These are phyloP conservation scores for Farysia itapuensis DNA, from an alignment of 1,284 basidiomycete genomes.

Conservation along the genomic window DNA sequence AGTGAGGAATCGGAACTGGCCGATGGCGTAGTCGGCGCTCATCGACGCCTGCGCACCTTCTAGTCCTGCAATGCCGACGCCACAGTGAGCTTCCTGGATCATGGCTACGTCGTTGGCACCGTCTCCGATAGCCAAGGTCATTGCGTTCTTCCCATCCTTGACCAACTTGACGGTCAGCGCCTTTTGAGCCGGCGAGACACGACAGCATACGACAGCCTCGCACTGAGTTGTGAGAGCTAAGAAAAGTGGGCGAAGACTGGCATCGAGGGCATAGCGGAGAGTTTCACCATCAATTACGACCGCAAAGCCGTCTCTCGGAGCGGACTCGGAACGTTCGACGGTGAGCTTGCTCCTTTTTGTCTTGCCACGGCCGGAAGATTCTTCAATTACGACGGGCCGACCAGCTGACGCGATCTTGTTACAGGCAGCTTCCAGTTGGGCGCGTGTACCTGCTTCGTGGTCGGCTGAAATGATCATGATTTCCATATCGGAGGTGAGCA, in stretches of 20 bases:
- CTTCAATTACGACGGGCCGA: constrained; percentile 65
- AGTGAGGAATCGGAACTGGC: constrained; percentile 89
- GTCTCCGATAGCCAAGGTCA: constrained; percentile 95
- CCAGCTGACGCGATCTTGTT: constrained; percentile 86
- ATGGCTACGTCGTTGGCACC: constrained; percentile 94
- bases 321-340: constrained; percentile 30
- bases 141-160: constrained; percentile 90
- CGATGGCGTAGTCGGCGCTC: constrained; percentile 98
- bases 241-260: constrained; percentile 80
- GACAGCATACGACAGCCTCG: constrained; percentile 94
- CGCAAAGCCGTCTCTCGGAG: constrained; percentile 69
- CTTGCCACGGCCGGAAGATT: constrained; percentile 17
- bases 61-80: constrained; percentile 87
- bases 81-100: constrained; percentile 98
- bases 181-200: constrained; percentile 94
- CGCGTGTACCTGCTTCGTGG: constrained; percentile 71
- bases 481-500: constrained; percentile 64
- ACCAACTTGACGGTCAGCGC: constrained; percentile 91
- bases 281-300: constrained; percentile 97
- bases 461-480: constrained; percentile 94
- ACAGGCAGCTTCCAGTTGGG: constrained; percentile 86
- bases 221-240: constrained; percentile 91
- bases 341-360: constrained; percentile 35
- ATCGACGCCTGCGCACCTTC: constrained; percentile 98
- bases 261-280: constrained; percentile 75